A percentile compares a stretch with the other conserved stretches of the same genome.
These are phyloP conservation scores for Candida mattraensis DNA, from an alignment of 805 yeast genomes.

Conservation along the genomic window DNA sequence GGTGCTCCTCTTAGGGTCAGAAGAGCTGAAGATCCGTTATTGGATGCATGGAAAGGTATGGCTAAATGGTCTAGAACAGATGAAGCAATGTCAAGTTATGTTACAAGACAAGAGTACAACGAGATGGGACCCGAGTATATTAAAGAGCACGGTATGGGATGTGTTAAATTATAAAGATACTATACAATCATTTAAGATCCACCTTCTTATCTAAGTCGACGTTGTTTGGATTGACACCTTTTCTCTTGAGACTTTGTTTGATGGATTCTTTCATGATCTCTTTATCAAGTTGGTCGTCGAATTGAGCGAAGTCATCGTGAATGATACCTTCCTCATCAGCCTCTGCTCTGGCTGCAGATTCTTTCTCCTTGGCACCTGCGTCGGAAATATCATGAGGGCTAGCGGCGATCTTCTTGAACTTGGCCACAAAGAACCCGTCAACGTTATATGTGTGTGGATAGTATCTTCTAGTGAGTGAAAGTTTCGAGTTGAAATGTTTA, in stretches of 20 bases:
- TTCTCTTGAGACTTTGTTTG: slow-evolving; percentile 62
- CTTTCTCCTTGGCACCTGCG: slow-evolving; percentile 89
- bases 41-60: slow-evolving; percentile 96
- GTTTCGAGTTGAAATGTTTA: slow-evolving; percentile 75
- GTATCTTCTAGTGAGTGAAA: slow-evolving; percentile 86
- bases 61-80: slow-evolving; percentile 64
- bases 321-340: slow-evolving; percentile 76
- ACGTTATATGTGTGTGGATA: slow-evolving; percentile 98
- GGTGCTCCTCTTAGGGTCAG: slow-evolving; percentile 61
- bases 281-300: slow-evolving; percentile 75
- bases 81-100: slow-evolving; percentile 43
- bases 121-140: slow-evolving; percentile 90
- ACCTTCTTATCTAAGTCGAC: slow-evolving; percentile 31
- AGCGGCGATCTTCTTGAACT: slow-evolving; percentile 86
- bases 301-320: slow-evolving; percentile 81
- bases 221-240: slow-evolving; percentile 68
- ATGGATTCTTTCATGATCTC: slow-evolving; percentile 68
- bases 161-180: slow-evolving; percentile 22
- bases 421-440: slow-evolving; percentile 98
- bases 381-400: slow-evolving; percentile 81
- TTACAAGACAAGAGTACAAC: slow-evolving; percentile 73
- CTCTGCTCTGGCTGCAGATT: slow-evolving; percentile 75
- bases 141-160: slow-evolving; percentile 79
- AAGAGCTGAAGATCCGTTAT: slow-evolving; percentile 62
- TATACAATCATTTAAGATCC: slow-evolving; percentile 3